Percentiles rank a stretch among this genome's conserved stretches.
Conservation (phyloP, 495 filamentous ascomycete species). For the Penicillium paxilli region DNA sequence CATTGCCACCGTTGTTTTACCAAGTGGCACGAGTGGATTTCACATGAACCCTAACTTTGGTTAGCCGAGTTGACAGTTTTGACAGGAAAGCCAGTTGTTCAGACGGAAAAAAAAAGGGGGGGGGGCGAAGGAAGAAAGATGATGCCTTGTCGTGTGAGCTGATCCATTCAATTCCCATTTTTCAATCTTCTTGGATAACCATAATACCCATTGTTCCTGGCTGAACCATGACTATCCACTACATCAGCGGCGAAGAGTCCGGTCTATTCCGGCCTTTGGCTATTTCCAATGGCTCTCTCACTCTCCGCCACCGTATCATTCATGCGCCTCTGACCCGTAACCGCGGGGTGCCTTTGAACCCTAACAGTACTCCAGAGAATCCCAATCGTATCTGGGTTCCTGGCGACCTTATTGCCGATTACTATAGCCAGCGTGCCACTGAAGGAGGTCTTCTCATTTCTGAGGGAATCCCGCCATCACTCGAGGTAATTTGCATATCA, state of each 20-base stretch:
- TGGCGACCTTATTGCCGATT: slow-evolving; percentile 48
- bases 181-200: background rate
- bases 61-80: slow-evolving; percentile 16
- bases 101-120: background rate
- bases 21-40: slow-evolving; percentile 2
- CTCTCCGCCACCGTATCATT: slow-evolving; percentile 53
- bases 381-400: slow-evolving; percentile 48
- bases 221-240: slow-evolving; percentile 24
- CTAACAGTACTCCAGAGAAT: slow-evolving; percentile 39
- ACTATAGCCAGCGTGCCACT: slow-evolving; percentile 55
- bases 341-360: slow-evolving; percentile 41
- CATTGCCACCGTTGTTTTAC: slow-evolving; percentile 16
- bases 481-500: slow-evolving; percentile 31
- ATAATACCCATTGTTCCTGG: slow-evolving; percentile 1
- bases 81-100: slow-evolving; percentile 3
- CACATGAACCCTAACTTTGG: slow-evolving; percentile 12
- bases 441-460: slow-evolving; percentile 55
- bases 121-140: background rate
- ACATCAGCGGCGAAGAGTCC: slow-evolving; percentile 23
- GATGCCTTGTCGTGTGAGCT: background rate
- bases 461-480: slow-evolving; percentile 54
- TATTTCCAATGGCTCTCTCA: slow-evolving; percentile 47
- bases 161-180: background rate
- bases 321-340: slow-evolving; percentile 58
- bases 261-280: slow-evolving; percentile 55